Evolutionary conservation across 805 yeast genomes (phyloP).

Genomic region (Danielia reshetovae): DNA sequence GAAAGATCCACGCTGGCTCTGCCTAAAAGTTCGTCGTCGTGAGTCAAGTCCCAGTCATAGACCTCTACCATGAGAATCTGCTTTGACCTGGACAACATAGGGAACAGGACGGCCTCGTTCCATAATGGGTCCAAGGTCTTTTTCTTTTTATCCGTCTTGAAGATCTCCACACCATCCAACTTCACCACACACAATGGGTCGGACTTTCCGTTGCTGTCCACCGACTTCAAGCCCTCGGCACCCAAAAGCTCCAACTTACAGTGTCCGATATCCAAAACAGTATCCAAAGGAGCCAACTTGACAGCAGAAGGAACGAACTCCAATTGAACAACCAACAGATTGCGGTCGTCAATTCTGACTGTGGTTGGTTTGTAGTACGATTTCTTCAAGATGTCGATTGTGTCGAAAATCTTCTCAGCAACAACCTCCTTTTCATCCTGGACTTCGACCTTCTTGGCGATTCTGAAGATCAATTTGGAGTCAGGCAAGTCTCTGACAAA

Average conservation of each 20-base stretch:
- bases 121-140: slow-evolving; percentile 71
- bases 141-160: slow-evolving; percentile 58
- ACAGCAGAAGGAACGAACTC: slow-evolving; percentile 59
- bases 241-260: slow-evolving; percentile 53
- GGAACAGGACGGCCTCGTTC: slow-evolving; percentile 63
- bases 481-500: slow-evolving; percentile 70
- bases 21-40: slow-evolving; percentile 62
- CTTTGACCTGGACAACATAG: slow-evolving; percentile 61
- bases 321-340: slow-evolving; percentile 44
- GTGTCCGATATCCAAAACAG: slow-evolving; percentile 65
- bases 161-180: slow-evolving; percentile 51
- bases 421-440: slow-evolving; percentile 46
- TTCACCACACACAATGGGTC: slow-evolving; percentile 62
- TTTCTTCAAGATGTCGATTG: slow-evolving; percentile 50
- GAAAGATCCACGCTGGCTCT: slow-evolving; percentile 46
- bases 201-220: slow-evolving; percentile 71
- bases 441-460: slow-evolving; percentile 50
- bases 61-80: slow-evolving; percentile 46
- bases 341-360: slow-evolving; percentile 40
- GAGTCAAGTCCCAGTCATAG: slow-evolving; percentile 78
- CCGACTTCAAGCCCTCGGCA: slow-evolving; percentile 52
- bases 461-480: slow-evolving; percentile 53
- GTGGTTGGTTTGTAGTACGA: slow-evolving; percentile 44
- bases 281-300: slow-evolving; percentile 53
- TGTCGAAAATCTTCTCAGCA: slow-evolving; percentile 46